These are phyloP conservation scores for Tuber borchii DNA, from an alignment of 495 filamentous ascomycete species.

Conservation along the genomic window DNA sequence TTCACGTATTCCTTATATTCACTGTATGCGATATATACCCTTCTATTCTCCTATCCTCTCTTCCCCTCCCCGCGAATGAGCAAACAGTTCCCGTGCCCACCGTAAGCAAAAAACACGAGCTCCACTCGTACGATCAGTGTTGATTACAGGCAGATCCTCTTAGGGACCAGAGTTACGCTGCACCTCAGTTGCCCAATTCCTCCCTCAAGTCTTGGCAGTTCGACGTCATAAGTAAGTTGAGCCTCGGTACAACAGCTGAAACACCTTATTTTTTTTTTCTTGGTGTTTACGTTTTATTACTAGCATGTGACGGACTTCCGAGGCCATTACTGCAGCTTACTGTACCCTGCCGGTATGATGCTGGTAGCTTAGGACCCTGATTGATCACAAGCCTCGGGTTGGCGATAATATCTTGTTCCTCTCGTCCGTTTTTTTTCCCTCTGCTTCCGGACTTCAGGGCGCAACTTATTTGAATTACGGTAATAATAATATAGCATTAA, in stretches of 20 bases:
- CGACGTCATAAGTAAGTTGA: background rate
- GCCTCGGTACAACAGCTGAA: background rate
- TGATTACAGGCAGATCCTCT: background rate
- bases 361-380: background rate
- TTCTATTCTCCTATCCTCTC: too few relatives aligned
- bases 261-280: background rate
- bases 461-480: background rate
- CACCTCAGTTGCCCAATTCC: background rate
- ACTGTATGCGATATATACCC: too few relatives aligned
- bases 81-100: too few relatives aligned
- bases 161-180: background rate
- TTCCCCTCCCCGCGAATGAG: too few relatives aligned
- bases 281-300: background rate
- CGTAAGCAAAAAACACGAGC: too few relatives aligned
- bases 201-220: background rate
- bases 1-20: too few relatives aligned
- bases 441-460: background rate
- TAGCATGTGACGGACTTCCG: background rate
- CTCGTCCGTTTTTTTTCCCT: background rate
- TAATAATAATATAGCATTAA: background rate
- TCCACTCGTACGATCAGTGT: too few relatives aligned
- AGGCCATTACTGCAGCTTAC: background rate
- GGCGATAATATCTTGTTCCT: background rate
- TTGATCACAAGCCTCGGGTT: background rate
- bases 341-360: background rate